Conservation (phyloP, 306 rosid species). For the Begonia loranthoides region DNA sequence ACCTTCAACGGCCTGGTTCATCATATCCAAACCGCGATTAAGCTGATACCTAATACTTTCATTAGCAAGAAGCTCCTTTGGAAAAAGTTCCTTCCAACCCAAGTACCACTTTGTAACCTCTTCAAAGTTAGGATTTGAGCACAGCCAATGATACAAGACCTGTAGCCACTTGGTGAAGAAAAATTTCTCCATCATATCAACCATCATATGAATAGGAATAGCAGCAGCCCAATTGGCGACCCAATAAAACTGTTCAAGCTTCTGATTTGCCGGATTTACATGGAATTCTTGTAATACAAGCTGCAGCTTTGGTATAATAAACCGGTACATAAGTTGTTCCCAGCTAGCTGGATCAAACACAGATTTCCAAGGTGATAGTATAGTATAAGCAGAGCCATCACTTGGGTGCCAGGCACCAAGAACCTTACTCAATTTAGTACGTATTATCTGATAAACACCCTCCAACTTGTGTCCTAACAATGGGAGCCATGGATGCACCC, state of each 20-base stretch:
- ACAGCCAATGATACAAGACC: slow-evolving; percentile 75
- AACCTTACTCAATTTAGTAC: slow-evolving; percentile 65
- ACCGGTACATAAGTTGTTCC: slow-evolving; percentile 82
- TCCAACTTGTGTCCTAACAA: slow-evolving; percentile 67
- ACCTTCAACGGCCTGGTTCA: slow-evolving; percentile 80
- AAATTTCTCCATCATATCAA: slow-evolving; percentile 63
- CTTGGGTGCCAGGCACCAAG: slow-evolving; percentile 96
- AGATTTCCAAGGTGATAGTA: slow-evolving; percentile 80
- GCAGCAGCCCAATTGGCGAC: slow-evolving; percentile 79
- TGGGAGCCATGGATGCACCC: slow-evolving; percentile 99
- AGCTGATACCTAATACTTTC: slow-evolving; percentile 62
- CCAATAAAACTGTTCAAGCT: slow-evolving; percentile 79
- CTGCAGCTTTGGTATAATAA: slow-evolving; percentile 81
- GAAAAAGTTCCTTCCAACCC: slow-evolving; percentile 87
- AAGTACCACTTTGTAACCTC: slow-evolving; percentile 77
- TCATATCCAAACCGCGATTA: slow-evolving; percentile 77
- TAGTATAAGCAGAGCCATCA: slow-evolving; percentile 69
- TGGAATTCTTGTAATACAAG: slow-evolving; percentile 81
- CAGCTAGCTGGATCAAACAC: slow-evolving; percentile 76
- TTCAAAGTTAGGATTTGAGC: slow-evolving; percentile 67
- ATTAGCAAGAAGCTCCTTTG: slow-evolving; percentile 70
- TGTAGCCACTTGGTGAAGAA: slow-evolving; percentile 86
- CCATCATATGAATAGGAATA: slow-evolving; percentile 75
- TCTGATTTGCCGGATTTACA: slow-evolving; percentile 75
- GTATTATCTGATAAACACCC: slow-evolving; percentile 59